These are phyloP conservation scores for Berberis vulgaris DNA, from an alignment of 164 flowering plant genomes.

Conservation along the genomic window DNA sequence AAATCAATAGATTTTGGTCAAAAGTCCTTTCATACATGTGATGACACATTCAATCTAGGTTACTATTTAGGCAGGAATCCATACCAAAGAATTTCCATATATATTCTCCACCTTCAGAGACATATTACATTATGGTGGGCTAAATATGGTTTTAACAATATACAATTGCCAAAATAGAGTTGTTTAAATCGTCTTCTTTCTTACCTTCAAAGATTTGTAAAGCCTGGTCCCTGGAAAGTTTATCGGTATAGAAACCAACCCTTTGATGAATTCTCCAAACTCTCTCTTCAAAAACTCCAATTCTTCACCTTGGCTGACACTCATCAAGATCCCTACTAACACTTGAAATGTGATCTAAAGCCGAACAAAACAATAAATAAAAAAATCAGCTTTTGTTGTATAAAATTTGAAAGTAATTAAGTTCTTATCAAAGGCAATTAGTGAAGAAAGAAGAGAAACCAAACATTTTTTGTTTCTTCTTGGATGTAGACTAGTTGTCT, in stretches of 20 bases:
- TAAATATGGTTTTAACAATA: too few relatives aligned
- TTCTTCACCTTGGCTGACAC: conserved; percentile 67
- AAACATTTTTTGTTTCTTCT: conserved; percentile 67
- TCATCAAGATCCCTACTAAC: conserved; percentile 64
- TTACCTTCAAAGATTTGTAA: conserved; percentile 76
- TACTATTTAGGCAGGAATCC: too few relatives aligned
- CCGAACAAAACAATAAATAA: not conserved
- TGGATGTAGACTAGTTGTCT: conserved; percentile 40
- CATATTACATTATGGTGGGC: too few relatives aligned
- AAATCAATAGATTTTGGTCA: too few relatives aligned
- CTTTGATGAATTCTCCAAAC: conserved; percentile 70
- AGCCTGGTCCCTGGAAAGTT: conserved; percentile 80
- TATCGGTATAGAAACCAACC: conserved; percentile 75
- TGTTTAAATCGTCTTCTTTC: not conserved
- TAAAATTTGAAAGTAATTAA: not conserved
- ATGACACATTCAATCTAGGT: too few relatives aligned
- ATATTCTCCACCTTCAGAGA: too few relatives aligned
- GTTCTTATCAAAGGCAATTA: not conserved
- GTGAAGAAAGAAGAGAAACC: conserved; percentile 1
- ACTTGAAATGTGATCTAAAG: conserved; percentile 70
- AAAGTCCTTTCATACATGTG: too few relatives aligned
- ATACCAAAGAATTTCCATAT: too few relatives aligned
- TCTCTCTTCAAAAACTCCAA: conserved; percentile 54
- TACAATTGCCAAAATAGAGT: too few relatives aligned
- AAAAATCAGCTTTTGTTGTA: not conserved